Conservation (phyloP, 2,329 filamentous ascomycete genomes). For the Nothophoma quercina region DNA sequence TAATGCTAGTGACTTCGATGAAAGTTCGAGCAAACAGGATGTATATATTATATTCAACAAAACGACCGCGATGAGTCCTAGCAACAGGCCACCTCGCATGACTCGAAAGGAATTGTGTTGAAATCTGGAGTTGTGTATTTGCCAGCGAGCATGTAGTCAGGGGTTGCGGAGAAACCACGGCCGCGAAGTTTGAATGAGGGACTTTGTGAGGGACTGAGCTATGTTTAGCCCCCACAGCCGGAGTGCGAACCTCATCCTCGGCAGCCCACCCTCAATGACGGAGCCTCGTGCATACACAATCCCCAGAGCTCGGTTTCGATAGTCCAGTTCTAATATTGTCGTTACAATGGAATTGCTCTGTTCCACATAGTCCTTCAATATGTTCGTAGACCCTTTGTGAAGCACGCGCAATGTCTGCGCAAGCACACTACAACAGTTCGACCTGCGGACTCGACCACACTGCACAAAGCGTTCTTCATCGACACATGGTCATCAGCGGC, state of each 20-base stretch:
- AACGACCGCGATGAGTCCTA: too few species aligned
- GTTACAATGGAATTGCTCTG: background rate
- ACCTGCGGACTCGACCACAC: conserved; percentile 12
- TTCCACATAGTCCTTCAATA: background rate
- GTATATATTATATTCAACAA: conserved; percentile 4
- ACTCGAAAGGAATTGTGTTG: too few species aligned
- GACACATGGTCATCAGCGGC: background rate
- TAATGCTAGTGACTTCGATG: conserved; percentile 10
- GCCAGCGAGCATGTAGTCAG: background rate
- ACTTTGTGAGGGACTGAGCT: too few species aligned
- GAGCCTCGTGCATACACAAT: conserved; percentile 15
- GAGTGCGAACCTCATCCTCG: conserved; percentile 5
- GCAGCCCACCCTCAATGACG: background rate
- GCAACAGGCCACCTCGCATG: too few species aligned
- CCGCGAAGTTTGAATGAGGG: background rate
- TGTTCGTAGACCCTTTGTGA: background rate
- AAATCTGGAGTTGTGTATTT: too few species aligned
- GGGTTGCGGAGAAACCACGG: background rate
- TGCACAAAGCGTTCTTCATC: background rate
- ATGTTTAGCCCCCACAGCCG: conserved; percentile 17
- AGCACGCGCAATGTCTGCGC: background rate
- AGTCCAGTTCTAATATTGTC: conserved; percentile 18
- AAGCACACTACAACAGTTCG: background rate
- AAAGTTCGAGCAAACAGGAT: background rate
- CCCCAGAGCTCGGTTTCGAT: conserved; percentile 10